Evolutionary conservation across 2,329 filamentous ascomycete species (phyloP).

Genomic region (Plectosphaerella cucumerina): DNA sequence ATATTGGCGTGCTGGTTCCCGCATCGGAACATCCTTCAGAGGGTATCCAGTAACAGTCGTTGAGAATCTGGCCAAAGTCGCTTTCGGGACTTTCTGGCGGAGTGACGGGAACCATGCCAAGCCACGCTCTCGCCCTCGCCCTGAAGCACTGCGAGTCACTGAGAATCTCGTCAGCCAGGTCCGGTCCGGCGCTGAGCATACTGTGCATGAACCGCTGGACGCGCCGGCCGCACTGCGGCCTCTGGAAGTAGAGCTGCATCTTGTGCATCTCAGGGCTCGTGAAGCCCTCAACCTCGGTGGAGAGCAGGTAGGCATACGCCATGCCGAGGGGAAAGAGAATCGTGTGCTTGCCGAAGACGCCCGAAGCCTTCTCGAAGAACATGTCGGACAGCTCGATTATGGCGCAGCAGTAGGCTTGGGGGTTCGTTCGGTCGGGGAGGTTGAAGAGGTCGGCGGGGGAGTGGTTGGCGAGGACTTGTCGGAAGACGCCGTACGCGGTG

Average conservation of each 20-base stretch:
- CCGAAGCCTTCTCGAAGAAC: neutral
- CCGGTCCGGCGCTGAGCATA: neutral
- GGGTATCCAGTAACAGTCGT: too few relatives aligned
- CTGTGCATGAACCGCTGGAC: neutral
- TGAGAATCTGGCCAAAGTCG: neutral
- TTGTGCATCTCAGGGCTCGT: neutral
- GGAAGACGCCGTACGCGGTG: slow-evolving; percentile 2
- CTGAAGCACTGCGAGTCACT: neutral
- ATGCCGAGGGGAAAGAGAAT: neutral
- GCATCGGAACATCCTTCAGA: too few relatives aligned
- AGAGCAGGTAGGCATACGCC: neutral
- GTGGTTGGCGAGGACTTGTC: neutral
- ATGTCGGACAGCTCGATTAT: neutral
- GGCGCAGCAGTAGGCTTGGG: neutral
- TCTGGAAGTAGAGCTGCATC: neutral
- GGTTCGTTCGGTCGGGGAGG: neutral
- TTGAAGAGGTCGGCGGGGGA: neutral
- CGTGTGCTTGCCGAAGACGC: neutral
- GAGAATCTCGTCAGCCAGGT: neutral
- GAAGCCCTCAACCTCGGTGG: neutral
- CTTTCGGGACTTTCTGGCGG: neutral
- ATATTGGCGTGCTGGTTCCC: too few relatives aligned
- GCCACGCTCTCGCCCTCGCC: neutral
- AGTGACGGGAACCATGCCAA: neutral
- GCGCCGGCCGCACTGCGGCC: neutral